Conservation (phyloP, 2,329 filamentous ascomycete species). For the Penicillium sp. region DNA sequence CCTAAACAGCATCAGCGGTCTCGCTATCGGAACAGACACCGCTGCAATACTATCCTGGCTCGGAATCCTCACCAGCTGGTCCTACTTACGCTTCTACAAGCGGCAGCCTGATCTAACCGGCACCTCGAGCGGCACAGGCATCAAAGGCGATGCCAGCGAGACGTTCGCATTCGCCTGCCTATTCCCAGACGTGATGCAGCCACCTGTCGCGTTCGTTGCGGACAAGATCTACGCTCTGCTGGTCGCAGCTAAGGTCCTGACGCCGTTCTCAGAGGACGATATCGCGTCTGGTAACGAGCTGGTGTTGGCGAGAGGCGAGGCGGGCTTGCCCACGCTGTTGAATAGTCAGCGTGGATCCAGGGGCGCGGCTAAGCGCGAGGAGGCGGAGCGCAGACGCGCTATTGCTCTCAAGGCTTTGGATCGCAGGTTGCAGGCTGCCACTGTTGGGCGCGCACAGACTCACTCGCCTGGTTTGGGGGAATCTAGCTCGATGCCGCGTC, state of each 20-base stretch:
- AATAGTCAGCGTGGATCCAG: slow-evolving; percentile 43
- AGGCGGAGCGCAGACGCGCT: slow-evolving; percentile 85
- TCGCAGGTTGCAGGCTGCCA: slow-evolving; percentile 84
- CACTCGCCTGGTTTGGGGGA: slow-evolving; percentile 31
- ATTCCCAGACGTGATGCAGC: slow-evolving; percentile 82
- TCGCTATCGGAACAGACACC: slow-evolving; percentile 67
- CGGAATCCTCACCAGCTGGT: slow-evolving; percentile 86
- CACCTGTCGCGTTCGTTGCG: slow-evolving; percentile 69
- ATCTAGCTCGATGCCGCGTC: slow-evolving; percentile 29
- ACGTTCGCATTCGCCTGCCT: slow-evolving; percentile 95
- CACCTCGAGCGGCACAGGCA: slow-evolving; percentile 52
- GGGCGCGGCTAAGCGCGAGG: slow-evolving; percentile 71
- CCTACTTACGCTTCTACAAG: slow-evolving; percentile 95
- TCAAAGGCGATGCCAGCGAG: slow-evolving; percentile 90
- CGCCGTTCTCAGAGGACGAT: slow-evolving; percentile 79
- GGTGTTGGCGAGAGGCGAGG: slow-evolving; percentile 63
- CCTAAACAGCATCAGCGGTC: slow-evolving; percentile 65
- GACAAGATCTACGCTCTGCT: slow-evolving; percentile 72
- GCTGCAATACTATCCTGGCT: slow-evolving; percentile 75
- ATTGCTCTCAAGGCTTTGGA: slow-evolving; percentile 89
- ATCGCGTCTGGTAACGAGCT: slow-evolving; percentile 70
- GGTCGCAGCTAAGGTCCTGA: slow-evolving; percentile 73
- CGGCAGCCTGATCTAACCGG: slow-evolving; percentile 54
- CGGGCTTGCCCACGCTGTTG: slow-evolving; percentile 59
- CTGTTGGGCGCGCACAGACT: slow-evolving; percentile 52